A percentile compares a stretch with the other conserved stretches of the same genome.
Evolutionary conservation across 2,329 filamentous ascomycete species (phyloP).

Genomic region (Aspergillus arachidicola): DNA sequence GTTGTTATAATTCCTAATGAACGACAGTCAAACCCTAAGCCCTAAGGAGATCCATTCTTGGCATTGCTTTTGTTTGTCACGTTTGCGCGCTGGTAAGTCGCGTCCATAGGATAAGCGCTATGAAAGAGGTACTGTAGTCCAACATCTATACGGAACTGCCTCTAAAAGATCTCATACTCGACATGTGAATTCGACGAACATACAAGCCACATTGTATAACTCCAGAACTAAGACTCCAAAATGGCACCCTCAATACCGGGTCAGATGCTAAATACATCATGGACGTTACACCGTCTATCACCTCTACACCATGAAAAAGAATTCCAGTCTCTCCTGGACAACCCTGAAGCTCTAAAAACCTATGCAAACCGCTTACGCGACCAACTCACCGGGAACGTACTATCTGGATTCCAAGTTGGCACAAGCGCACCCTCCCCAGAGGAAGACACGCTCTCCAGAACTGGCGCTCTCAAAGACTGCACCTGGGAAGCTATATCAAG

Average conservation of each 20-base stretch:
- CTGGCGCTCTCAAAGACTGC: constrained; percentile 52
- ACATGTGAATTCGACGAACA: background rate
- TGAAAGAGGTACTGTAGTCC: background rate
- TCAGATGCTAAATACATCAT: constrained; percentile 57
- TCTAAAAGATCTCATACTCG: background rate
- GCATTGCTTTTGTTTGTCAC: constrained; percentile 13
- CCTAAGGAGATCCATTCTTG: constrained; percentile 2
- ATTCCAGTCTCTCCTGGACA: constrained; percentile 36
- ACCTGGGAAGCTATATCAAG: constrained; percentile 45
- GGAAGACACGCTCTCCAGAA: constrained; percentile 46
- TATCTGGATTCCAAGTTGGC: constrained; percentile 47
- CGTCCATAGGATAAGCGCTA: background rate
- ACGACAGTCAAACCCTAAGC: constrained; percentile 1
- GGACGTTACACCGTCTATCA: constrained; percentile 56
- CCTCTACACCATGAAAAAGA: constrained; percentile 54
- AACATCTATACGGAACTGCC: background rate
- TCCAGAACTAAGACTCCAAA: background rate
- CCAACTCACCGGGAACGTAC: constrained; percentile 51
- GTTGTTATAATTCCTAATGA: no score
- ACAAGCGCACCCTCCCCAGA: constrained; percentile 29
- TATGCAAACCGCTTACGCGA: constrained; percentile 54
- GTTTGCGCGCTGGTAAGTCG: constrained; percentile 8
- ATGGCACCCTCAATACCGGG: constrained; percentile 33
- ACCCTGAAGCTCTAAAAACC: constrained; percentile 40
- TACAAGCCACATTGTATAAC: background rate